A percentile compares a stretch with the other conserved stretches of the same genome.
Evolutionary conservation across 768 basidiomycete species (phyloP).

Genomic region (Naganishia vishniacii): DNA sequence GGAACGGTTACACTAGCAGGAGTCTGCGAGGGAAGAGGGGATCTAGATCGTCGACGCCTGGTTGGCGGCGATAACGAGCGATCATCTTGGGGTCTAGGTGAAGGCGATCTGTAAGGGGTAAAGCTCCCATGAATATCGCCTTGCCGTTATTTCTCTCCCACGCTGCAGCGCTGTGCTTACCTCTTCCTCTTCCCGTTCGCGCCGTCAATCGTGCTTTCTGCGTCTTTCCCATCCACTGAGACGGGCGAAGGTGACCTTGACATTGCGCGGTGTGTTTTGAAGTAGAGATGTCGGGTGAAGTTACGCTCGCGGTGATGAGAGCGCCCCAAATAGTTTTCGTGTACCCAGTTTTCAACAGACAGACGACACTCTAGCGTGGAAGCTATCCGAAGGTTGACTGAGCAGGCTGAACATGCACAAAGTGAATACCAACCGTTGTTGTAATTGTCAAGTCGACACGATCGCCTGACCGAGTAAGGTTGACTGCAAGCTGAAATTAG

Average conservation of each 20-base stretch:
- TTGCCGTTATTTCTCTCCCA: not conserved
- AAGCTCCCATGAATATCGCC: not conserved
- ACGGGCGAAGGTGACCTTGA: conserved; percentile 27
- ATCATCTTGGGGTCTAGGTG: conserved; percentile 36
- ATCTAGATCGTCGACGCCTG: conserved; percentile 41
- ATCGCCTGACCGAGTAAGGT: too few species aligned
- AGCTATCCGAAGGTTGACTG: too few species aligned
- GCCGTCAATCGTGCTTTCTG: not conserved
- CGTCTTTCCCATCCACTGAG: conserved; percentile 1
- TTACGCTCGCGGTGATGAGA: too few species aligned
- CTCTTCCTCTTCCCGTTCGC: conserved; percentile 31
- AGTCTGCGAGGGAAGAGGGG: conserved; percentile 36
- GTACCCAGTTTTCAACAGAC: too few species aligned
- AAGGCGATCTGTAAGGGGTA: conserved; percentile 38
- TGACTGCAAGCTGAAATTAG: not conserved
- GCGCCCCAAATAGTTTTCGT: too few species aligned
- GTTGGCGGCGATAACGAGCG: conserved; percentile 46
- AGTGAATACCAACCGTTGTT: too few species aligned
- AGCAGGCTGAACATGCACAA: too few species aligned
- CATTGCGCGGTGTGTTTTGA: not conserved
- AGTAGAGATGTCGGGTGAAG: too few species aligned
- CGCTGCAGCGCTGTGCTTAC: conserved; percentile 13
- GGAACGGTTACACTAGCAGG: conserved; percentile 26
- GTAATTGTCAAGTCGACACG: too few species aligned
- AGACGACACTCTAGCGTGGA: too few species aligned